Evolutionary conservation across 1,284 basidiomycete genomes (phyloP), one percentile per base, ranked within the genome.

Genomic region (Cryptococcus wingfieldii): DNA sequence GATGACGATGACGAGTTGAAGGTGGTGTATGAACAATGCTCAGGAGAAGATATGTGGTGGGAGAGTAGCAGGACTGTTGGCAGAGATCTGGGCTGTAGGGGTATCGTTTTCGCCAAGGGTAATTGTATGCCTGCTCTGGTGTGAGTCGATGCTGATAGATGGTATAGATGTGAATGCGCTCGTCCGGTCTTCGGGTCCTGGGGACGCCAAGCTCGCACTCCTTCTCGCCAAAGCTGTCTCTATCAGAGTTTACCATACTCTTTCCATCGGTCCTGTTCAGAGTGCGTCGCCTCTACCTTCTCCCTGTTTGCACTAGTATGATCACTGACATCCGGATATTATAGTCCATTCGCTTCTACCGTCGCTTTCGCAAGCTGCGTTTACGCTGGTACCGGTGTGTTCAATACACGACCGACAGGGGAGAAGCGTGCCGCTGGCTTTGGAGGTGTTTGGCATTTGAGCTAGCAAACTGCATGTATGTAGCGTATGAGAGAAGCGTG

Each of bases 1-100:
- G 69, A 69, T 8, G 65, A 63, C 1, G 67, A 69, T 19, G 65
- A 68, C 13, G 67, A 63, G 16, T 27, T 62, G 4, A 34, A 53
- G 12, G 53, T 53, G 13, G 39, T 47, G 3, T 66, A 62, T 38
- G 47, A 44, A 0, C 27, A 12, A 4, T 59, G 55, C 10, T 41
- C 31, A 16, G 38, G 47, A 2, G 27, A 41, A 2, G 54, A 37
- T 2, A 42, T 59, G 18, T 50, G 60, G 42, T 69, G 68, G 69
- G 64, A 70, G 54, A 48, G 41, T 12, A 61, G 62, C 43, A 14
- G 5, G 7, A 60, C 64, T 1, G 55, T 54, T 9, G 46, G 50
- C 2, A 51, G 19, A n/a, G 42, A 25, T 14, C 45, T 38, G 0
- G 46, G 56, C 16, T 67, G 68, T 5, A 56, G 70, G 39, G 66